A percentile compares a stretch with the other conserved stretches of the same genome.
These are phyloP conservation scores for Margaritispora aquatica DNA, from an alignment of 495 filamentous ascomycete species.

Conservation along the genomic window DNA sequence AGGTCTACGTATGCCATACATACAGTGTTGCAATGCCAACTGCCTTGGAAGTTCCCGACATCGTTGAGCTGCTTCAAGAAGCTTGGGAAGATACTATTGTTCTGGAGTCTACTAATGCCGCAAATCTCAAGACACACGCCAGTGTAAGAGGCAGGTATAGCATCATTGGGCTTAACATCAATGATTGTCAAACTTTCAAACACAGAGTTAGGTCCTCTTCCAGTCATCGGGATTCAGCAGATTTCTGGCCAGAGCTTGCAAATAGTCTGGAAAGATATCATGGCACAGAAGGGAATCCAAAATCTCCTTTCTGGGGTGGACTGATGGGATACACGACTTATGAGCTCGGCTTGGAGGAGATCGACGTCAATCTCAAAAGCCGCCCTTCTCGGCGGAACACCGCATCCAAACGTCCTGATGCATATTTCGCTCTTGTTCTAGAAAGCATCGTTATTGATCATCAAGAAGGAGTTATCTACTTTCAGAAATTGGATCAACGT, in stretches of 20 bases:
- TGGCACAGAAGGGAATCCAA: conserved; percentile 26
- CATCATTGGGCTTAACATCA: conserved; percentile 57
- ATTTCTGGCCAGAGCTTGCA: conserved; percentile 46
- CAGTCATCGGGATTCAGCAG: background rate
- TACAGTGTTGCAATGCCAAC: background rate
- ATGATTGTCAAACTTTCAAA: conserved; percentile 44
- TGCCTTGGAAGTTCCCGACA: conserved; percentile 10
- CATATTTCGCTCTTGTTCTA: conserved; percentile 71
- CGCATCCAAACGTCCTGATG: conserved; percentile 50
- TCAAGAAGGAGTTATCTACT: conserved; percentile 45
- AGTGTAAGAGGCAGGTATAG: conserved; percentile 55
- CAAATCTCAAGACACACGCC: conserved; percentile 2
- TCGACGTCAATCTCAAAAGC: conserved; percentile 38
- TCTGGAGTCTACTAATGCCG: conserved; percentile 23
- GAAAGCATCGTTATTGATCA: conserved; percentile 80
- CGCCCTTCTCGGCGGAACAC: conserved; percentile 21
- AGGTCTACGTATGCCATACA: background rate
- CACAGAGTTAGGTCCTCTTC: conserved; percentile 27
- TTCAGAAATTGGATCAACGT: conserved; percentile 53
- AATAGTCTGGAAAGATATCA: conserved; percentile 49
- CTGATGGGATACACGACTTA: conserved; percentile 89
- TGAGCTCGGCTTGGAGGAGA: conserved; percentile 67
- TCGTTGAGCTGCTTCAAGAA: conserved; percentile 18
- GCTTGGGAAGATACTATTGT: conserved; percentile 13
- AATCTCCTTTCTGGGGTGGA: conserved; percentile 73